phyloP scores from a whole-genome alignment of 2,329 filamentous ascomycete genomes.

The Sclerotinia glacialis region DNA sequence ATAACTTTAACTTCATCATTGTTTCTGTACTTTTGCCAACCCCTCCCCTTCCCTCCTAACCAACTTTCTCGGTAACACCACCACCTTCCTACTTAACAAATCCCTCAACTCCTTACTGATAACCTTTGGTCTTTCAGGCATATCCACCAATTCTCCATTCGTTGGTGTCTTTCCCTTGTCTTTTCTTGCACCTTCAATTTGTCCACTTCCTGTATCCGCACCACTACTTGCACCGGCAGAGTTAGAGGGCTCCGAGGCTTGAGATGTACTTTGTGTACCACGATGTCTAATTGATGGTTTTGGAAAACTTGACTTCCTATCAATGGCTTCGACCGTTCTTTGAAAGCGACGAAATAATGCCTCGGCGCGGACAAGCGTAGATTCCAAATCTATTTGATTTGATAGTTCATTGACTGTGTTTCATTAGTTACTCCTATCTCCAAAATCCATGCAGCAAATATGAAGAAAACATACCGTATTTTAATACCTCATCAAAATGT shows the following conservation, averaged over 20 bases:
- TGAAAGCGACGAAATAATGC: conserved; percentile 85
- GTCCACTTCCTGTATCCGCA: conserved; percentile 31
- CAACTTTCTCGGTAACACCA: conserved; percentile 37
- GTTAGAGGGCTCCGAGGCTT: neutral
- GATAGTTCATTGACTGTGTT: conserved; percentile 85
- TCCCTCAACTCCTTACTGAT: conserved; percentile 62
- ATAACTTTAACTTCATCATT: neutral
- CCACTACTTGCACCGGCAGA: conserved; percentile 5
- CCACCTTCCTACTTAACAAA: conserved; percentile 59
- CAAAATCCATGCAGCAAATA: neutral
- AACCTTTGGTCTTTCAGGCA: conserved; percentile 44
- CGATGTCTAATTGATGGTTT: conserved; percentile 45
- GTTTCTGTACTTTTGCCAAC: conserved; percentile 19
- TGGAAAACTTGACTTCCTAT: conserved; percentile 87
- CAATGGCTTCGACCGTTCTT: conserved; percentile 82
- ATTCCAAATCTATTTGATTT: conserved; percentile 84
- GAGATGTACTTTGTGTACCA: conserved; percentile 1
- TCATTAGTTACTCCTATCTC: conserved; percentile 10
- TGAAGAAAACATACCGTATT: conserved; percentile 67
- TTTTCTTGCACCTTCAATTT: conserved; percentile 24
- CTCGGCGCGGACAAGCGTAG: conserved; percentile 84
- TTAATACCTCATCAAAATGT: conserved; percentile 95
- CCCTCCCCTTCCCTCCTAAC: conserved; percentile 39
- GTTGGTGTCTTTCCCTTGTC: conserved; percentile 23
- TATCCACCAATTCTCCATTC: conserved; percentile 33